Evolutionary conservation across 768 basidiomycete genomes (phyloP), one percentile per base, ranked within the genome.

Genomic region (Coprinopsis marcescibilis): DNA sequence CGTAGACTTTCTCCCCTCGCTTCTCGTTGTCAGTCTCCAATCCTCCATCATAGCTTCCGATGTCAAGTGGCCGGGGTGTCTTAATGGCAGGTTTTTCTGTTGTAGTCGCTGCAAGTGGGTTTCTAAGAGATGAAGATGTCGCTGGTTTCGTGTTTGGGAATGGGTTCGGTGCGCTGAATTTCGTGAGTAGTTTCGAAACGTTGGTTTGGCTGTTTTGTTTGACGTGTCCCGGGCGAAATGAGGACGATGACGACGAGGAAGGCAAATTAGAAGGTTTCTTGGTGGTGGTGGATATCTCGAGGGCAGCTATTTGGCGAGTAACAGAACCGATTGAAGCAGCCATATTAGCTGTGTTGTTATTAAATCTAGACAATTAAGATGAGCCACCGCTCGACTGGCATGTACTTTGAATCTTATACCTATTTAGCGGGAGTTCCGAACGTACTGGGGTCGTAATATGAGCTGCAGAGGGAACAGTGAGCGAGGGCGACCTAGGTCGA

Each of bases 11-110:
- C 57, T 85, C 79, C n/a, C 85, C 85, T 50, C 83, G 71, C 53
- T 82, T 86, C 59, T 85, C 85, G 42, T 88, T 83, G 53, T 96
- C 95, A 26, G 80, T 68, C 66, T 96, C 94, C n/a, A 97, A 77
- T 2, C 94, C 93, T n/a, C 93, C 94, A 53, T 99, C 95, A 62
- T 99, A 99, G 37, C 70, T 76, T 23, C 95, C 94, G 26, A 96
- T 90, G 57, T 91, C 89, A 32, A 90, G 64, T 8, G 62, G 50
- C 4, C 63, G 50, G 68, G 67, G 20, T 65, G 58, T 15, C 53
- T 55, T 20, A 57, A 4, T 30, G 8, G 30, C 30, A 32, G 61
- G 32, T 49, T 52, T 5, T 49, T 55, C n/a, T n/a, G n/a, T n/a
- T n/a, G n/a, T 26, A 51, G 56, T 23, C 52, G 20, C 10, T 55